These are phyloP conservation scores for Leccinum ochraceum DNA, from an alignment of 768 basidiomycete species.

Conservation along the genomic window DNA sequence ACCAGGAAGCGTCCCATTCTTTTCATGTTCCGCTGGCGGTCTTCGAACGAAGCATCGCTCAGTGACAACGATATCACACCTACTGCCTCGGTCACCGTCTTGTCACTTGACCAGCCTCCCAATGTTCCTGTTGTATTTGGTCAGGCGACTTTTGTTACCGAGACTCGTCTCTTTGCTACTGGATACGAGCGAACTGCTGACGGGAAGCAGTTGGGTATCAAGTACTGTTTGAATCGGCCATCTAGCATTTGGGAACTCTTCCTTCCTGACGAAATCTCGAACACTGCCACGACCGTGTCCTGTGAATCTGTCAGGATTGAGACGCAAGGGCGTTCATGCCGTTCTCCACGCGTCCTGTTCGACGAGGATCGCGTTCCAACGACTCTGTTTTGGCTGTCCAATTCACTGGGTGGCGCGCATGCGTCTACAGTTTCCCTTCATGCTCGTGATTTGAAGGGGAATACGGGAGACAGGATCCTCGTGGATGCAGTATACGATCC, in stretches of 20 bases:
- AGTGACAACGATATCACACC: slow-evolving; percentile 6
- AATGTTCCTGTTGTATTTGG: slow-evolving; percentile 44
- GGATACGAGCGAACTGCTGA: slow-evolving; percentile 63
- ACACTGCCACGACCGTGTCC: slow-evolving; percentile 13
- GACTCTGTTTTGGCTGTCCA: slow-evolving; percentile 55
- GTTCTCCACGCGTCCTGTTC: slow-evolving; percentile 53
- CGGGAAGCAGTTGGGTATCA: slow-evolving; percentile 58
- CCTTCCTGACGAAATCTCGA: slow-evolving; percentile 5
- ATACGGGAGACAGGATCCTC: slow-evolving; percentile 26
- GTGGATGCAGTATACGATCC: slow-evolving; percentile 46
- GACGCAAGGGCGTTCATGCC: slow-evolving; percentile 45
- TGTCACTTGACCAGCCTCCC: slow-evolving; percentile 15
- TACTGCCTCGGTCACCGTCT: slow-evolving; percentile 11
- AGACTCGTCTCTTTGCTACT: slow-evolving; percentile 51
- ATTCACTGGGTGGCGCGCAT: slow-evolving; percentile 58
- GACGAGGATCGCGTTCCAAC: slow-evolving; percentile 22
- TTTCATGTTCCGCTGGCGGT: slow-evolving; percentile 55
- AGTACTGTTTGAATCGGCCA: slow-evolving; percentile 60
- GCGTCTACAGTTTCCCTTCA: slow-evolving; percentile 52
- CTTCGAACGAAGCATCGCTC: slow-evolving; percentile 1
- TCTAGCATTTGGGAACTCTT: slow-evolving; percentile 53
- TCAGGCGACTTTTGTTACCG: slow-evolving; percentile 53
- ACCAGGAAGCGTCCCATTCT: slow-evolving; percentile 53
- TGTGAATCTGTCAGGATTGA: slow-evolving; percentile 40
- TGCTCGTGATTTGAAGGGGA: slow-evolving; percentile 37